These are phyloP conservation scores for Paramyrothecium sp. DNA, from an alignment of 2,329 filamentous ascomycete species.

Conservation along the genomic window DNA sequence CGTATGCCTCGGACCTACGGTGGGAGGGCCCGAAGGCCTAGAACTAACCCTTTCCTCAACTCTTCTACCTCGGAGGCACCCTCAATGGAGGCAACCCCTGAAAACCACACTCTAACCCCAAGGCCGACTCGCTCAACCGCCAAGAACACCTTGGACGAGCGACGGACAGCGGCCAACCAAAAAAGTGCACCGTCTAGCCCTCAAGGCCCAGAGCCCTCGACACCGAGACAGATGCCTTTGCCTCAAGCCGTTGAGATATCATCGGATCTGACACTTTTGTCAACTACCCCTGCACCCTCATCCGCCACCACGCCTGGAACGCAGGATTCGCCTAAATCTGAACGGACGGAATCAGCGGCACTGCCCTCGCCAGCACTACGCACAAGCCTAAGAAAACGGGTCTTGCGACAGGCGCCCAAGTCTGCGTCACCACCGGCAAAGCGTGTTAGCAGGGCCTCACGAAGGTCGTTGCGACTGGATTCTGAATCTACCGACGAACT, in stretches of 20 bases:
- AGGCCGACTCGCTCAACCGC: background rate
- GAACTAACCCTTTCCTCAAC: constrained; percentile 23
- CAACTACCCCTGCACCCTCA: constrained; percentile 36
- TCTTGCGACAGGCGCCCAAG: constrained; percentile 11
- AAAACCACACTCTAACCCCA: constrained; percentile 12
- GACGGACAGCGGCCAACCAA: too few species aligned
- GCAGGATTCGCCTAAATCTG: constrained; percentile 25
- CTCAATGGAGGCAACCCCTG: constrained; percentile 7
- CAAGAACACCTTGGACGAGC: background rate
- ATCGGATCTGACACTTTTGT: constrained; percentile 39
- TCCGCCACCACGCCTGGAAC: constrained; percentile 33
- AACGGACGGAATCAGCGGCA: constrained; percentile 15
- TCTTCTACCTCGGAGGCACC: constrained; percentile 26
- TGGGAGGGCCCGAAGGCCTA: constrained; percentile 12
- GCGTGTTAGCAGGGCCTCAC: constrained; percentile 16
- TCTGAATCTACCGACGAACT: constrained; percentile 50
- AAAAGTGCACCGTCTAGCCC: too few species aligned
- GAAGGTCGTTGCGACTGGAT: constrained; percentile 25
- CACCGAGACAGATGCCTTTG: background rate
- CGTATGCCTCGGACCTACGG: constrained; percentile 19
- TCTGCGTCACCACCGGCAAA: constrained; percentile 22
- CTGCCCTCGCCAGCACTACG: constrained; percentile 19
- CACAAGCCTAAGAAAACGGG: constrained; percentile 14
- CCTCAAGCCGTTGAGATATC: constrained; percentile 16
- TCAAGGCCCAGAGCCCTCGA: background rate